Evolutionary conservation across 1,284 basidiomycete genomes (phyloP), one percentile per base, ranked within the genome.

Genomic region (Sporisorium graminicola): DNA sequence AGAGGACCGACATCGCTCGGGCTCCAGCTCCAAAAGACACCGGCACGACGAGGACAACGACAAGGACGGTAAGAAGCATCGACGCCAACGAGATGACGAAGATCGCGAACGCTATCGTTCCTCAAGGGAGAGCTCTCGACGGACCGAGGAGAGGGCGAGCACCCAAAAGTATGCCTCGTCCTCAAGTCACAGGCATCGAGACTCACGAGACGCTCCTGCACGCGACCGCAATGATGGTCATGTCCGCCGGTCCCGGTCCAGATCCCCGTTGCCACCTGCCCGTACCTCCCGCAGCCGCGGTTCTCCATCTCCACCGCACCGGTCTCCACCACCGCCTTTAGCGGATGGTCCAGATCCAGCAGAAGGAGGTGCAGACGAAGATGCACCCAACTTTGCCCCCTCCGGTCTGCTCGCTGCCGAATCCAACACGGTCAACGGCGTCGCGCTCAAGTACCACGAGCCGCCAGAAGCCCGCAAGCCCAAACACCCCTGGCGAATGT

Each of bases 381-480:
- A 65, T 16, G 79, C 94, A 85, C 95, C 95, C 2, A 94, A 97
- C 85, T 97, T 97, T 86, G 89, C 88, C 12, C 90, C 90, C 6
- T 97, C 94, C 1, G 97, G 97, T 8, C 88, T 97, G 13, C 90
- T 99, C 24, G 97, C 96, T 0, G 95, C 95, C 6, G 97, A 81
- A 40, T 78, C 74, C 47, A 85, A 85, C 60, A 94, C 83, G 79
- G 92, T 92, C 12, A 91, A 90, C 59, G 94, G 91, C 62, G 93
- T 95, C 1, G 90, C 96, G 43, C 88, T 99, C 69, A 99, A 99
- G 86, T 99, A 99, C 85, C 96, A 98, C 80, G 97, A 99, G 86
- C 97, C 97, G 13, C 94, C 96, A 2, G 97, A 99, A 88, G 97
- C 97, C 26, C 89, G 95, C 74, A 97, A 95, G 83, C 96, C 97